phyloP scores from a whole-genome alignment of 2,329 filamentous ascomycete genomes.

The Ilyonectria mors-panacis region DNA sequence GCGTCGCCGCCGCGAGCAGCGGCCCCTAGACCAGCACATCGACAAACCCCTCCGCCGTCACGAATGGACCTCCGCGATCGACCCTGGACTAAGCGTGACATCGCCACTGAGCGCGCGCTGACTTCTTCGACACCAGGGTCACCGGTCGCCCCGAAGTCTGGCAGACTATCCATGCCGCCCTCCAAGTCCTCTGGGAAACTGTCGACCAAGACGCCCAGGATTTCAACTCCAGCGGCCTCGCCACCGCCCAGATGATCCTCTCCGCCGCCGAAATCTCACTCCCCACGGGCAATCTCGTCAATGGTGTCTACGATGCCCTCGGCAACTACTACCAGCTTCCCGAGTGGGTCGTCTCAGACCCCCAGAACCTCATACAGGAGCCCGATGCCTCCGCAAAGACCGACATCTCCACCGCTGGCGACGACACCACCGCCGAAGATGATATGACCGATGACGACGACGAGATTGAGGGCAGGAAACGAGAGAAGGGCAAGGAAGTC shows the following conservation, averaged over 20 bases:
- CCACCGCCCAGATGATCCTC: conserved; percentile 84
- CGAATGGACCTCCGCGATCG: conserved; percentile 75
- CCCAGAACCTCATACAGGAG: conserved; percentile 66
- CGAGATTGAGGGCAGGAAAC: conserved; percentile 56
- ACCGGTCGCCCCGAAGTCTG: conserved; percentile 85
- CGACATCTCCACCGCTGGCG: conserved; percentile 56
- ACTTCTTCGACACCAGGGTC: conserved; percentile 93
- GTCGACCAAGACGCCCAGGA: conserved; percentile 57
- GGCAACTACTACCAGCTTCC: conserved; percentile 80
- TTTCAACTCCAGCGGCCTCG: conserved; percentile 61
- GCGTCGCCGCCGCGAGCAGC: conserved; percentile 54
- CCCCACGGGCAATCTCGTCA: conserved; percentile 79
- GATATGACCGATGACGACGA: conserved; percentile 59
- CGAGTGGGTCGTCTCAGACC: conserved; percentile 78
- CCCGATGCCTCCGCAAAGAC: conserved; percentile 44
- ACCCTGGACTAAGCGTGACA: conserved; percentile 77
- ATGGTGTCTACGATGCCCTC: conserved; percentile 80
- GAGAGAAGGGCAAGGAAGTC: conserved; percentile 73
- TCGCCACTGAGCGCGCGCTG: conserved; percentile 82
- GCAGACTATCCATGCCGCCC: conserved; percentile 78
- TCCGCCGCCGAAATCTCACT: conserved; percentile 83
- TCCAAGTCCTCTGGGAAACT: conserved; percentile 76
- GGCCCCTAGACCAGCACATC: conserved; percentile 74
- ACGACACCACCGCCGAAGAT: conserved; percentile 57
- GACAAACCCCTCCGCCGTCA: conserved; percentile 78